phyloP scores from a whole-genome alignment of 345 rosid species.

The Durio zibethinus region DNA sequence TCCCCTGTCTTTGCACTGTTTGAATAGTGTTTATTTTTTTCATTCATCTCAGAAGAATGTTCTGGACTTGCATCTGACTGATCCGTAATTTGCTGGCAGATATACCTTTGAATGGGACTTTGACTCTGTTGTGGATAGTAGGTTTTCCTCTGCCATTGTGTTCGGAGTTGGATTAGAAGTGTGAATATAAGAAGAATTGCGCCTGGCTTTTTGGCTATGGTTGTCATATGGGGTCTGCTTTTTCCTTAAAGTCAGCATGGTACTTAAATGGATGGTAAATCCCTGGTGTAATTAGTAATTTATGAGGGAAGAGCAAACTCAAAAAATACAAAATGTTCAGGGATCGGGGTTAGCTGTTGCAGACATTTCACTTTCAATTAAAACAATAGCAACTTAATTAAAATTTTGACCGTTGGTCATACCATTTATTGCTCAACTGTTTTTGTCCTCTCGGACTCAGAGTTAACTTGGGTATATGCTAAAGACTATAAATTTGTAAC shows the following conservation, averaged over 20 bases:
- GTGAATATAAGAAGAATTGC: neutral
- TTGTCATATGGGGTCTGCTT: neutral
- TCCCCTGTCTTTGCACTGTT: neutral
- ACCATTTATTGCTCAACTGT: neutral
- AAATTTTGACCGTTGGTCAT: neutral
- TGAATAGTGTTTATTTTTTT: neutral
- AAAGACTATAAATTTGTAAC: neutral
- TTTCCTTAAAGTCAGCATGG: neutral
- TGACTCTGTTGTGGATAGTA: neutral
- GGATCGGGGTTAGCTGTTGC: neutral
- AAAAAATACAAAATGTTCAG: neutral
- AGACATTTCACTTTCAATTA: neutral
- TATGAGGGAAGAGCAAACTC: neutral
- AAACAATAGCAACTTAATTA: neutral
- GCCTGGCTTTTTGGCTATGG: neutral
- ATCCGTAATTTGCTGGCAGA: neutral
- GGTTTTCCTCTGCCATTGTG: neutral
- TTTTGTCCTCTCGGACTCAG: too few relatives aligned
- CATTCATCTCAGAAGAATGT: neutral
- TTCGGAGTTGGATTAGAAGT: constrained; percentile 3
- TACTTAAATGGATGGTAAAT: neutral
- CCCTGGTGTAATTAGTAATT: neutral
- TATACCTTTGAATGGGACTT: neutral
- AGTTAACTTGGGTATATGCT: neutral
- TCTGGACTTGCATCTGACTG: neutral